These are phyloP conservation scores for Pythium periplocum DNA, from an alignment of 352 stramenopile species.

Conservation along the genomic window DNA sequence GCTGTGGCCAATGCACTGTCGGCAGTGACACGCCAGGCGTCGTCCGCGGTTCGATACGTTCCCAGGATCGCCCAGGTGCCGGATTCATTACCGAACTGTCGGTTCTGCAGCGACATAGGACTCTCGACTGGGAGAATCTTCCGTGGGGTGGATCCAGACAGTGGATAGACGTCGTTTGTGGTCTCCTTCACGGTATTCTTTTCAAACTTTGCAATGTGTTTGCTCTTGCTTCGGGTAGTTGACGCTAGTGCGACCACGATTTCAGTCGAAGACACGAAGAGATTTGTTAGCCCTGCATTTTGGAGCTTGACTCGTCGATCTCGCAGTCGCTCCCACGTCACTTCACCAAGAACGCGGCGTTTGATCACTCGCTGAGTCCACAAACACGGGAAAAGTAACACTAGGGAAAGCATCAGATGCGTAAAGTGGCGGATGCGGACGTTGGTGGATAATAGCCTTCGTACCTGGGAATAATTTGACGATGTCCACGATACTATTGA, in stretches of 20 bases:
- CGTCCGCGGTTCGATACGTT: conserved; percentile 7
- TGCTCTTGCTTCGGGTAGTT: conserved; percentile 7
- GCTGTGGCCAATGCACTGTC: conserved; percentile 43
- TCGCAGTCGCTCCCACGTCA: conserved; percentile 39
- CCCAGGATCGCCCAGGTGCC: too few species aligned
- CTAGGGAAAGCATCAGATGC: conserved; percentile 13
- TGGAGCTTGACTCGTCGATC: conserved; percentile 32
- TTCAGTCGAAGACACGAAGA: conserved; percentile 32
- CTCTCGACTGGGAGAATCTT: conserved; percentile 15
- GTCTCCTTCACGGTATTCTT: too few species aligned
- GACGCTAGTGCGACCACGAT: conserved; percentile 24
- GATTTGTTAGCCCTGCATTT: conserved; percentile 7
- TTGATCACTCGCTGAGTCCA: conserved; percentile 51
- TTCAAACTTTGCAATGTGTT: too few species aligned
- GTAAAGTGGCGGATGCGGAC: background rate
- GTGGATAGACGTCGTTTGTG: too few species aligned
- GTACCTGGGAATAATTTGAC: conserved; percentile 52
- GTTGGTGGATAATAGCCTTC: background rate
- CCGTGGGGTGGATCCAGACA: conserved; percentile 9
- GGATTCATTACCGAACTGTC: too few species aligned
- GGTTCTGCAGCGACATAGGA: too few species aligned
- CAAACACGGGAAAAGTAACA: conserved; percentile 56
- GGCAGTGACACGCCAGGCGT: conserved; percentile 47
- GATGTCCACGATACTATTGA: conserved; percentile 31
- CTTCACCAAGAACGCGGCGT: conserved; percentile 36